Base-by-base conservation (phyloP, 2,329 filamentous ascomycete genomes). In the Pseudogymnoascus pannorum region DNA sequence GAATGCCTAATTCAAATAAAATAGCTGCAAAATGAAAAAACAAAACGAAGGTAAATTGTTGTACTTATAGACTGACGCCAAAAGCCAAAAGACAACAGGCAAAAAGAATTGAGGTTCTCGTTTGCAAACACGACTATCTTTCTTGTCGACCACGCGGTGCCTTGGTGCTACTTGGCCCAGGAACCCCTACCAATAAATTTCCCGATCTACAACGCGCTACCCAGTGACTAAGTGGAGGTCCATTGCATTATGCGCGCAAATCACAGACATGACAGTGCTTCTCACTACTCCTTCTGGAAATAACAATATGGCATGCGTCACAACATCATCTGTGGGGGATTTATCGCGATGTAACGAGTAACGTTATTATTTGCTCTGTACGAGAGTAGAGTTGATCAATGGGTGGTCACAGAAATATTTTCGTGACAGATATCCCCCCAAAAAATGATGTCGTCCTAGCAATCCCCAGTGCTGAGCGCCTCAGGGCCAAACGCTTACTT, bases 261-360 rank as follows among this genome's bases (percentile, higher is more conserved):
- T 51, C 44, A 51, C 44, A 51, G n/a, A 29, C 44, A 51, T 51
- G 44, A 29, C 44, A 51, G 44, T 51, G 44, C 44, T 29, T 51
- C 44, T 51, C 44, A 51, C 44, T 51, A n/a, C 44, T 51, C 11
- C 44, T 51, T 51, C 8, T 16, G 44, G 44, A 51, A 9, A 51
- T 11, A 11, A 11, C 7, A 16, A 51, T 51, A 29, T 24, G 44
- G 14, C 26, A 51, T 51, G 29, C 44, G 44, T 8, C 44, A 51
- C 44, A 51, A 51, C 44, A 24, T 29, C 44, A 22, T 22, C 18
- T 38, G 11, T 42, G 9, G 38, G 18, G 9, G 38, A 42, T 42
- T 42, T 4, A 22, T 6, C 11, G 38, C 38, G 18, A 51, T 29
- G 44, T 18, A 29, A 18, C 44, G n/a, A 51, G 44, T 16, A 51